Base-by-base conservation (phyloP, 306 rosid species). In the Hippophae gyantsensis region DNA sequence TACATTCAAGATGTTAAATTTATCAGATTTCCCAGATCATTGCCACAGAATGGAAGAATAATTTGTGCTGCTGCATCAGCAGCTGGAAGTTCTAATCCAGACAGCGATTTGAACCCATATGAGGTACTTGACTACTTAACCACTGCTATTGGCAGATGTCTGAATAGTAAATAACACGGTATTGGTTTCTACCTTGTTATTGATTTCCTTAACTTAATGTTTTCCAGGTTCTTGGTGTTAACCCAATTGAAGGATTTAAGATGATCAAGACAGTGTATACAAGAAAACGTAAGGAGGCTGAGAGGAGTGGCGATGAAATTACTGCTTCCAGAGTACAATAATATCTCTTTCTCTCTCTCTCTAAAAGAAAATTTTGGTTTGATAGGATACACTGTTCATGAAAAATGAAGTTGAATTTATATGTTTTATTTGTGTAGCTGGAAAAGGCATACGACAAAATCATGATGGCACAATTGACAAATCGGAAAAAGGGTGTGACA, bases 381-480 rank as follows among this genome's bases (percentile, higher is more conserved):
- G 6, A 26, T 5, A 26, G 56, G 41, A 42, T 10, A 12, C 11
- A 11, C 50, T 47, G 8, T 45, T 49, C 45, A 43, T 47, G 45
- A 32, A 13, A 9, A 40, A 51, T 44, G 9, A 45, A 49, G 13
- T 46, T 57, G 43, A 7, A 25, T n/a, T 2, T 5, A 6, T 51
- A 6, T 13, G 23, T 18, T 18, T 59, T 26, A 13, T 54, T 62
- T 60, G 13, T 58, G 56, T 83, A 92, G 99, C 79, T 92, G 68
- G 99, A 88, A 59, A 88, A 73, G 73, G 96, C 96, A 52, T 92
- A 92, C 66, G 99, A 92, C 83, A 82, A 79, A 71, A 67, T 92
- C 72, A 92, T 92, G 99, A 92, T 92, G 99, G 76, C 96, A 61
- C 99, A 92, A 64, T 75, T 92, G 69, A 70, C 74, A 40, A 85